Percentiles rank a stretch among this genome's conserved stretches.
Conservation (phyloP, 2,329 filamentous ascomycete species). For the Alternaria brassicae region DNA sequence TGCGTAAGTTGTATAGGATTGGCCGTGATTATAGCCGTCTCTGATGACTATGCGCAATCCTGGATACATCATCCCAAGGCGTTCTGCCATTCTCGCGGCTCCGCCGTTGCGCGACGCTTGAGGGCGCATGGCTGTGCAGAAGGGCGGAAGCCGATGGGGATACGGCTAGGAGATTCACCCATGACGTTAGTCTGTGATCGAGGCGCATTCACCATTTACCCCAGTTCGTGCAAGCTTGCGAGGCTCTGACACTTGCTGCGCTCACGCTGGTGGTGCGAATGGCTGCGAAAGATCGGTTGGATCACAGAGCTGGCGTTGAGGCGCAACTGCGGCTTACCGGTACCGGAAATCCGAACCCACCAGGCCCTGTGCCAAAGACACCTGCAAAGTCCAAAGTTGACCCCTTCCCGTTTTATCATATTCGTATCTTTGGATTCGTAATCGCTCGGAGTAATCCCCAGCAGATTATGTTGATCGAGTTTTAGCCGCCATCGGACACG, state of each 20-base stretch:
- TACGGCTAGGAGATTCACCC: background rate
- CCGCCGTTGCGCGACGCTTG: background rate
- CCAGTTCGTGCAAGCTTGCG: background rate
- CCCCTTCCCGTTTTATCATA: too few species aligned
- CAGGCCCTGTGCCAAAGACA: too few species aligned
- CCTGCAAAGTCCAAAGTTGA: too few species aligned
- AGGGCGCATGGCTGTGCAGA: constrained; percentile 9
- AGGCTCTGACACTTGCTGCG: background rate
- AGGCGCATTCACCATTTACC: background rate
- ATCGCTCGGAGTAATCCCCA: too few species aligned
- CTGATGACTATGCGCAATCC: background rate
- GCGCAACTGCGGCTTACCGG: background rate
- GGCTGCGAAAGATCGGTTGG: background rate
- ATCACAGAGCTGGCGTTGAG: background rate
- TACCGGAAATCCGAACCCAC: too few species aligned
- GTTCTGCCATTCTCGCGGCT: background rate
- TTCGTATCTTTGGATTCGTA: too few species aligned
- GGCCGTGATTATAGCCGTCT: background rate
- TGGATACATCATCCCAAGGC: background rate
- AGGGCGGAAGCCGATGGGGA: constrained; percentile 2
- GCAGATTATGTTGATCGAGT: too few species aligned
- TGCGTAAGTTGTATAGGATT: background rate
- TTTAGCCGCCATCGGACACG: too few species aligned
- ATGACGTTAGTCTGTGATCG: background rate
- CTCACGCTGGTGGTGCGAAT: background rate